Evolutionary conservation across 768 basidiomycete genomes (phyloP).

Genomic region (Collybia mongolica): DNA sequence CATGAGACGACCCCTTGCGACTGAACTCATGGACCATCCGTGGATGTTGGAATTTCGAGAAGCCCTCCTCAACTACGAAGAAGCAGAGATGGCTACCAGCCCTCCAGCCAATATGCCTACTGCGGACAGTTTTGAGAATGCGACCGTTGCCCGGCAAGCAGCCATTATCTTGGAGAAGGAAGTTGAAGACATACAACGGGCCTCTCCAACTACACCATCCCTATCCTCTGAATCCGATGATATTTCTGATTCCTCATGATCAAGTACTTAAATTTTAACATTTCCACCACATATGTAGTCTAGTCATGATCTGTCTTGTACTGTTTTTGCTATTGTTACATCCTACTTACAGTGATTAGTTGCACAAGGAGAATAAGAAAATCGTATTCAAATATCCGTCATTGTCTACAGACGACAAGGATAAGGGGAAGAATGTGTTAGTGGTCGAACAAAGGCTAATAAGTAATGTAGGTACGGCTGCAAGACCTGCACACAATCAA

Average conservation of each 20-base stretch:
- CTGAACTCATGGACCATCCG: slow-evolving; percentile 80
- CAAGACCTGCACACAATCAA: slow-evolving; percentile 1
- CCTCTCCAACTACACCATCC: slow-evolving; percentile 51
- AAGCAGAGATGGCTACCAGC: slow-evolving; percentile 52
- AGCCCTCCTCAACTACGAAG: slow-evolving; percentile 66
- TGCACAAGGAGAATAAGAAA: slow-evolving; percentile 1
- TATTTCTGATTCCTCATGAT: slow-evolving; percentile 2
- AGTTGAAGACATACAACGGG: slow-evolving; percentile 50
- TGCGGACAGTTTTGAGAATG: slow-evolving; percentile 49
- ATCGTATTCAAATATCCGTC: neutral
- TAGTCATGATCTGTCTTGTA: slow-evolving; percentile 6
- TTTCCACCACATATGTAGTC: slow-evolving; percentile 1
- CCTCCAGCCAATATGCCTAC: slow-evolving; percentile 44
- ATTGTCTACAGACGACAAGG: neutral
- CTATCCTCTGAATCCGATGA: slow-evolving; percentile 17
- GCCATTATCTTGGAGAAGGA: slow-evolving; percentile 59
- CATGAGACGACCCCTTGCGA: slow-evolving; percentile 76
- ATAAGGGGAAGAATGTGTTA: slow-evolving; percentile 3
- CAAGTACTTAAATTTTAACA: no score
- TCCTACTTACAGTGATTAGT: neutral
- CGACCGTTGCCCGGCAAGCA: slow-evolving; percentile 54
- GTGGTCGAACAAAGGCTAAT: neutral
- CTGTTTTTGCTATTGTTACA: neutral
- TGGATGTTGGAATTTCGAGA: slow-evolving; percentile 89
- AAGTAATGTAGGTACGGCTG: slow-evolving; percentile 1